Evolutionary conservation across 2,329 filamentous ascomycete species (phyloP).

Genomic region (Fusarium pseudoanthophilum): DNA sequence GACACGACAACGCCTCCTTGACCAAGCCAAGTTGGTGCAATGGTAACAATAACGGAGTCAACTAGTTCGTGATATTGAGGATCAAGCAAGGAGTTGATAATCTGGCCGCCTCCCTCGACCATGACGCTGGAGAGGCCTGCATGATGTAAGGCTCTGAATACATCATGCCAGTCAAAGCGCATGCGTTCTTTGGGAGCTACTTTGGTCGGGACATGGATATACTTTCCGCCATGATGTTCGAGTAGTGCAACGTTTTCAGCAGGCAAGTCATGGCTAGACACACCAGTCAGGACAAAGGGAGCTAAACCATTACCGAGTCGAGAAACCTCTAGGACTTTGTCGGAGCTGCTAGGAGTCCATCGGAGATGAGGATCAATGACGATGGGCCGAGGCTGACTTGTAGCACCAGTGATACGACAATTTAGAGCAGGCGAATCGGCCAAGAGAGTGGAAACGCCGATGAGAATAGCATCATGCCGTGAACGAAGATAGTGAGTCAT

Average conservation of each 20-base stretch:
- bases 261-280: conserved; percentile 56
- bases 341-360: conserved; percentile 71
- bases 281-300: conserved; percentile 75
- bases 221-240: conserved; percentile 63
- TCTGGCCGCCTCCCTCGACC: conserved; percentile 86
- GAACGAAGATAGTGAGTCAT: conserved; percentile 94
- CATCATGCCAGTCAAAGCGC: conserved; percentile 70
- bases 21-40: conserved; percentile 92
- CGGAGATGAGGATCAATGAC: conserved; percentile 82
- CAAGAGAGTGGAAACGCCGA: conserved; percentile 85
- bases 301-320: conserved; percentile 73
- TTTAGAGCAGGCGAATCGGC: conserved; percentile 89
- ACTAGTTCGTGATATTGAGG: conserved; percentile 70
- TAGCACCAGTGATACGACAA: conserved; percentile 74
- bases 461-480: conserved; percentile 82
- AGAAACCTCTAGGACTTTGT: conserved; percentile 74
- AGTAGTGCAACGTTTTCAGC: conserved; percentile 56
- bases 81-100: conserved; percentile 85
- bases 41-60: conserved; percentile 84
- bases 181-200: conserved; percentile 52
- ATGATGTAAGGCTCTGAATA: conserved; percentile 67
- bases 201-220: conserved; percentile 54
- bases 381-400: conserved; percentile 81
- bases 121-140: conserved; percentile 82
- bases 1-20: conserved; percentile 82